phyloP scores from a whole-genome alignment of 1,139 yeast species.

The Protomyces gravidus region DNA sequence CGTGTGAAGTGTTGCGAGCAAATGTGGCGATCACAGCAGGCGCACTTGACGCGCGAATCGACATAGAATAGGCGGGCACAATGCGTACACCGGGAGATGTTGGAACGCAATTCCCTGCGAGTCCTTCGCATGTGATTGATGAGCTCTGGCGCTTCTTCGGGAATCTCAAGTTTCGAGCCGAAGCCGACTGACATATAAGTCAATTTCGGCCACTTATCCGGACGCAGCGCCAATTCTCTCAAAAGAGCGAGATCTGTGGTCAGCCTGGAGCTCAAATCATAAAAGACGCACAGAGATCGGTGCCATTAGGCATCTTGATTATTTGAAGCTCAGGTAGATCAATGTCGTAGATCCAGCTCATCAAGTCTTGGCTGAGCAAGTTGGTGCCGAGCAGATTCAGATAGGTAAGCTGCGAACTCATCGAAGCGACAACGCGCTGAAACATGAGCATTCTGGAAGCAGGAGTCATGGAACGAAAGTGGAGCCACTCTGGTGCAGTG shows the following conservation, averaged over 20 bases:
- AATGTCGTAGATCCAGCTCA: conserved; percentile 17
- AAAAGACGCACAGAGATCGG: background rate
- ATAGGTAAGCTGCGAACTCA: conserved; percentile 16
- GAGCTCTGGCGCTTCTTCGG: conserved; percentile 23
- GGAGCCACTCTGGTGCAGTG: conserved; percentile 21
- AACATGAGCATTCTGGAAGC: conserved; percentile 1
- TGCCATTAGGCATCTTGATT: conserved; percentile 17
- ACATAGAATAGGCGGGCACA: conserved; percentile 14
- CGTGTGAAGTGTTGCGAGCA: conserved; percentile 27
- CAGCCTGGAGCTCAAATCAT: background rate
- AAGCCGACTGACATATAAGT: conserved; percentile 16
- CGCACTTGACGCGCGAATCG: conserved; percentile 18
- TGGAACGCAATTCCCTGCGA: conserved; percentile 11
- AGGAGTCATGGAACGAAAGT: conserved; percentile 7
- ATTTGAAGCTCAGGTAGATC: conserved; percentile 14
- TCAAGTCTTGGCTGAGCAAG: conserved; percentile 14
- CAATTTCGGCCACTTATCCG: conserved; percentile 12
- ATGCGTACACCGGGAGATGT: conserved; percentile 17
- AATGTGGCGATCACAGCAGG: conserved; percentile 5
- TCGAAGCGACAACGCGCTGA: conserved; percentile 1
- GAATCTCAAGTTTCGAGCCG: conserved; percentile 25
- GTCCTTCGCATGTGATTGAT: conserved; percentile 1
- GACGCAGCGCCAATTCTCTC: conserved; percentile 11
- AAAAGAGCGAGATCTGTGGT: conserved; percentile 8
- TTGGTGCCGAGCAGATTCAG: conserved; percentile 23